phyloP scores from a whole-genome alignment of 495 filamentous ascomycete species.

The Penicillium ochrochloron region DNA sequence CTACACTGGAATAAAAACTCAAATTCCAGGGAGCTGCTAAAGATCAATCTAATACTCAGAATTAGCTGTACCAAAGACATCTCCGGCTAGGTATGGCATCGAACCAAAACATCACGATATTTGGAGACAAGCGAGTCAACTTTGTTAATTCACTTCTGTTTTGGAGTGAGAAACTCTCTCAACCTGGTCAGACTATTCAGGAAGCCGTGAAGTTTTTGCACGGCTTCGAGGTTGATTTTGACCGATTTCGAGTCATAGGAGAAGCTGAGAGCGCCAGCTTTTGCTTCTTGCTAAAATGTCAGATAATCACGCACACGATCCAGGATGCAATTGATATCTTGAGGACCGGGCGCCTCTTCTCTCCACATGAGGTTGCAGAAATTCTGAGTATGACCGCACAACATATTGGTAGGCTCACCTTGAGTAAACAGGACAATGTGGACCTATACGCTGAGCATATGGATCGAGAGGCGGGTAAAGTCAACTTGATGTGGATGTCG shows the following conservation, averaged over 20 bases:
- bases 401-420: conserved; percentile 2
- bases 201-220: conserved; percentile 1
- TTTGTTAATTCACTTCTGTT: not conserved
- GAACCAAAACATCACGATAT: not conserved
- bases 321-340: conserved; percentile 2
- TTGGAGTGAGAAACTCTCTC: conserved; percentile 7
- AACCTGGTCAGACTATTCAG: not conserved
- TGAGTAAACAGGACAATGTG: conserved; percentile 2
- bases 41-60: too few species aligned
- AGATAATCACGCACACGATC: conserved; percentile 6
- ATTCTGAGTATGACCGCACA: conserved; percentile 8
- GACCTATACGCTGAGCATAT: conserved; percentile 7
- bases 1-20: too few species aligned
- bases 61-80: not conserved
- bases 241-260: not conserved
- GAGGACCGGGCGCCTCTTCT: not conserved
- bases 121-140: conserved; percentile 4
- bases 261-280: not conserved
- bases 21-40: too few species aligned
- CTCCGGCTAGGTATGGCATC: not conserved
- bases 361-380: not conserved
- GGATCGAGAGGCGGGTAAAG: not conserved
- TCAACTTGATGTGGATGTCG: not conserved
- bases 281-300: conserved; percentile 6
- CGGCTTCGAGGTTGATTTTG: conserved; percentile 7